These are phyloP conservation scores for Austroboletus niveus DNA, from an alignment of 1,284 basidiomycete species.

Conservation along the genomic window DNA sequence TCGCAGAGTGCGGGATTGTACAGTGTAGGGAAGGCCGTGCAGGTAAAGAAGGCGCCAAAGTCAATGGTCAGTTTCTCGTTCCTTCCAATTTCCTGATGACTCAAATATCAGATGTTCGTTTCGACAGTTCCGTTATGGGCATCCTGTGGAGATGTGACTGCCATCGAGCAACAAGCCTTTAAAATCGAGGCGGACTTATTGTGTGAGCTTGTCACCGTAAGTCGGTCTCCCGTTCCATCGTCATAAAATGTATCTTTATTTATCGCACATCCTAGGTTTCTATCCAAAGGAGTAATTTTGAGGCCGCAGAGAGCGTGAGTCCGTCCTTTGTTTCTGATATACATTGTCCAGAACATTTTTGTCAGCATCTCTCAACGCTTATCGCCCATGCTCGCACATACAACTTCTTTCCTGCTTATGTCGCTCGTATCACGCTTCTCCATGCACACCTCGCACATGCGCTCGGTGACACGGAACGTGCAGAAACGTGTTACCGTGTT, in stretches of 20 bases:
- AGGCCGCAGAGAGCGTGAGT: constrained; percentile 50
- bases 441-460: constrained; percentile 73
- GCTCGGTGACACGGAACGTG: constrained; percentile 44
- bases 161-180: constrained; percentile 49
- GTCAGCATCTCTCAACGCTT: constrained; percentile 51
- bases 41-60: constrained; percentile 13
- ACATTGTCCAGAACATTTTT: background rate
- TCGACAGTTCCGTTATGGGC: constrained; percentile 43
- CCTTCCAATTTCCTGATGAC: background rate
- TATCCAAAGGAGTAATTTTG: constrained; percentile 65
- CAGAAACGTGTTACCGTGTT: constrained; percentile 58
- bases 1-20: constrained; percentile 61
- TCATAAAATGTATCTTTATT: background rate
- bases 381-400: constrained; percentile 62
- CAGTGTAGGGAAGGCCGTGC: constrained; percentile 24
- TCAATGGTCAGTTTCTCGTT: constrained; percentile 24
- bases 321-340: background rate
- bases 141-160: constrained; percentile 47
- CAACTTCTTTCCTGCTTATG: constrained; percentile 53
- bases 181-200: constrained; percentile 68
- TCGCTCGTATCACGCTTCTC: constrained; percentile 61
- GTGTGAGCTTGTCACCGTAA: constrained; percentile 61
- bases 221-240: constrained; percentile 22
- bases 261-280: constrained; percentile 43
- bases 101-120: background rate